These are phyloP conservation scores for Tolypocladium tundrense DNA, from an alignment of 2,329 filamentous ascomycete species.

Conservation along the genomic window DNA sequence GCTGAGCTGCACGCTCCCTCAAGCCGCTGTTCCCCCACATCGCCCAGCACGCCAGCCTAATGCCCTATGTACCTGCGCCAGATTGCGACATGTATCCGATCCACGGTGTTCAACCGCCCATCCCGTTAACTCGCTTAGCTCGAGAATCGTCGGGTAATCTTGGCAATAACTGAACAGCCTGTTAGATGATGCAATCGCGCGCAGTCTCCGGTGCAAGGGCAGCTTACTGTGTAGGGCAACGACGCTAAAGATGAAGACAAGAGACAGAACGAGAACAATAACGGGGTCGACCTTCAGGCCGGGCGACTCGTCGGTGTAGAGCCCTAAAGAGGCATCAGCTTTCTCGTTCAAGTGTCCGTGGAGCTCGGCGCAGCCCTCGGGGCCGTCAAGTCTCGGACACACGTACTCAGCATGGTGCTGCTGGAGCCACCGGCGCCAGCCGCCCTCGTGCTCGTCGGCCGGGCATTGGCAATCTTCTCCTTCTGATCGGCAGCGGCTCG, in stretches of 20 bases:
- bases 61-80: not conserved
- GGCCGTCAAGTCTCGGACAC: not conserved
- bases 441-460: constrained; percentile 83
- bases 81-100: not conserved
- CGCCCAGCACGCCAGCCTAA: not conserved
- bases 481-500: constrained; percentile 95
- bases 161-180: constrained; percentile 69
- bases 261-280: constrained; percentile 87
- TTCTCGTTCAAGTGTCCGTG: not conserved
- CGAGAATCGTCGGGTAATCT: constrained; percentile 82
- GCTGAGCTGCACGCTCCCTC: not conserved
- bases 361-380: not conserved
- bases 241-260: constrained; percentile 98
- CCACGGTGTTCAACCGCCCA: not conserved
- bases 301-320: constrained; percentile 97
- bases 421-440: constrained; percentile 93
- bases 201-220: not conserved
- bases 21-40: not conserved
- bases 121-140: constrained; percentile 30
- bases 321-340: constrained; percentile 41
- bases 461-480: constrained; percentile 89
- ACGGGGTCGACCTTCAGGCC: constrained; percentile 97
- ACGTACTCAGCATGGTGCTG: constrained; percentile 95
- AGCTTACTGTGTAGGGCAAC: constrained; percentile 88
- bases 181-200: constrained; percentile 9